Evolutionary conservation across 352 stramenopile species (phyloP), one percentile per base, ranked within the genome.

Genomic region (Blastocystis hominis): DNA sequence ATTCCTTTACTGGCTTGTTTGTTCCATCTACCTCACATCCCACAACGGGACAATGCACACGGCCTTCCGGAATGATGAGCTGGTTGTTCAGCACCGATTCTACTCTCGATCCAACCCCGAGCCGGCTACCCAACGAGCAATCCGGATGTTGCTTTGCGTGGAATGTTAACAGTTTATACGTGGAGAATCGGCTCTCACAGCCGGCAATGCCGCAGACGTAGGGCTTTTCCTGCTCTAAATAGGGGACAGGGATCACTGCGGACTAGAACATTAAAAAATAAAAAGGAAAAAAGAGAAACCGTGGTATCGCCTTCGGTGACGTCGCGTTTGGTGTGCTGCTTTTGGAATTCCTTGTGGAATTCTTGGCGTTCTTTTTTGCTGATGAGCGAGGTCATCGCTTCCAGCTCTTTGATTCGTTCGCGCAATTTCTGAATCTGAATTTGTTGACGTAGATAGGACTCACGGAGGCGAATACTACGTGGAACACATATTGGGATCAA

Each of bases 171-270:
- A 84, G 44, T 66, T 84, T 84, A 34, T 84, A 84, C 13, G 72
- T 84, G 34, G 72, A 84, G n/a, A 84, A 84, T 13, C 72, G 72
- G 68, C 72, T 47, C 0, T 53, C 72, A 64, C 72, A 84, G 0
- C 17, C 20, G 40, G 72, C 17, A 69, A 66, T 66, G 0, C 72
- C 72, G 38, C 72, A 84, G 9, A 84, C 17, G 36, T 84, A 84
- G 13, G 72, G 72, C 36, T 84, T 84, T n/a, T 84, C 72, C 44
- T 84, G 50, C 54, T 84, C 72, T 20, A 84, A 53, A 53, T 84
- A 84, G 2, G 55, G 20, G 3, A 84, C 72, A 36, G 72, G 72
- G 34, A 84, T 84, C 2, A 84, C 72, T 9, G 50, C 10, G 0
- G 72, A 50, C 72, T 84, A 53, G 24, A 30, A 30, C 24, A 30